phyloP scores from a whole-genome alignment of 2,329 filamentous ascomycete genomes.

The Stachybotrys elegans region DNA sequence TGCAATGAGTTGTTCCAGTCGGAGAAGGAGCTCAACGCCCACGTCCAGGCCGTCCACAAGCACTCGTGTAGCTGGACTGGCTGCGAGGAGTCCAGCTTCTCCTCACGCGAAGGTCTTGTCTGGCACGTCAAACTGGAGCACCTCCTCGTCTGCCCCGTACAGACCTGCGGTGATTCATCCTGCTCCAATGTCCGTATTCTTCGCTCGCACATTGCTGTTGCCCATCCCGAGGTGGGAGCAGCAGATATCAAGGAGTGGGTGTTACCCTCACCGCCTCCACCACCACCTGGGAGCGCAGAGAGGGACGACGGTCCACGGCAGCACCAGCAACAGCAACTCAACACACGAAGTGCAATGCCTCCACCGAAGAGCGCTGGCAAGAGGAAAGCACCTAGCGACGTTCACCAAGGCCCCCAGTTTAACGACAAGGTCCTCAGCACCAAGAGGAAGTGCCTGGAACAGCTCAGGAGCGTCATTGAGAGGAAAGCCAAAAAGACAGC shows the following conservation, averaged over 20 bases:
- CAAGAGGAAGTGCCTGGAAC: constrained; percentile 30
- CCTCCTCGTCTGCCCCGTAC: constrained; percentile 34
- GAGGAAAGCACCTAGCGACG: too few relatives aligned
- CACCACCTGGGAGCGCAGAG: too few relatives aligned
- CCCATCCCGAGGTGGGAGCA: constrained; percentile 21
- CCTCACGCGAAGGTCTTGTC: constrained; percentile 30
- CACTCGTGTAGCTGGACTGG: constrained; percentile 35
- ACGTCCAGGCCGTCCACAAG: constrained; percentile 20
- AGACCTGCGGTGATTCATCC: constrained; percentile 30
- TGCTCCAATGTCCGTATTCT: constrained; percentile 30
- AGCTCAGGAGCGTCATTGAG: constrained; percentile 28
- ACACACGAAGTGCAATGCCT: too few relatives aligned
- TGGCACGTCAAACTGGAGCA: constrained; percentile 41
- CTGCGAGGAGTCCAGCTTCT: constrained; percentile 30
- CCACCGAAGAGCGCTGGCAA: too few relatives aligned
- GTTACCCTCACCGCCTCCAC: too few relatives aligned
- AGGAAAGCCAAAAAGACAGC: constrained; percentile 25
- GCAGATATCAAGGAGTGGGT: constrained; percentile 19
- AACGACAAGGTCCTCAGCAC: constrained; percentile 23
- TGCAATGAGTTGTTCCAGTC: constrained; percentile 19
- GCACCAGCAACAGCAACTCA: too few relatives aligned
- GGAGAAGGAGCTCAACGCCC: constrained; percentile 16
- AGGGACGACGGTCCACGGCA: too few relatives aligned
- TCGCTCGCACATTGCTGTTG: constrained; percentile 30
- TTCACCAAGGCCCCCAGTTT: too few relatives aligned